Base-by-base conservation (phyloP, 352 stramenopile genomes). In the Phytophthora sansomeana region DNA sequence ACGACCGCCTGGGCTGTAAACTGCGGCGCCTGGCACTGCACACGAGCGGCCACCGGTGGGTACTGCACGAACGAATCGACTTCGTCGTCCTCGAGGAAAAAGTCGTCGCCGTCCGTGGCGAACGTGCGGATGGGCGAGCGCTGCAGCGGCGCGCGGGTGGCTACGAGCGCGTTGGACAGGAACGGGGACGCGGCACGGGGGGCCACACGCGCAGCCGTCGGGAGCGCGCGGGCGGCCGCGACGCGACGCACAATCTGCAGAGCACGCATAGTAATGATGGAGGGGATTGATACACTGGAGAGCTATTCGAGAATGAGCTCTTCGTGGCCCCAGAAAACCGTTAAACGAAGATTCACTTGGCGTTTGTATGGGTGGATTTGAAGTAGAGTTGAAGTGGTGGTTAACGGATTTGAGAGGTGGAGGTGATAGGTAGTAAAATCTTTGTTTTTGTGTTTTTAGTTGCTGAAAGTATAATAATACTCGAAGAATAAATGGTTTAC, bases 61-160 rank as follows among this genome's bases (percentile, higher is more conserved):
- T 96, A 96, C 73, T 93, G 85, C 74, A 96, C 83, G 73, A 86
- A 91, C 11, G 76, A 75, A 44, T 92, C 87, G 0, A 92, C 83
- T 3, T 95, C 84, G 14, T 86, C 77, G 19, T 89, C 85, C 16
- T 81, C 83, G 14, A 74, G 64, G 68, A 92, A 91, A 63, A 83
- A 86, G 30, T 93, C 77, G 30, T 81, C 71, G 48, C 77, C 76
- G 49, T 83, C 77, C 29, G 57, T 81, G 10, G 80, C 75, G 51
- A 92, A 90, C 46, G 65, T 52, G 49, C 83, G 83, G 26, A 14
- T 19, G 10, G 42, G n/a, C n/a, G n/a, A n/a, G n/a, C n/a, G 10
- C 48, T 69, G 59, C 44, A 61, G 51, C 17, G 35, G 43, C 38
- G 35, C 38, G 17, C 24, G 46, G n/a, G 56, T 38, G 11, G 19